Base-by-base conservation (phyloP, 169 alveolate species). In the Eimeria tenella region DNA sequence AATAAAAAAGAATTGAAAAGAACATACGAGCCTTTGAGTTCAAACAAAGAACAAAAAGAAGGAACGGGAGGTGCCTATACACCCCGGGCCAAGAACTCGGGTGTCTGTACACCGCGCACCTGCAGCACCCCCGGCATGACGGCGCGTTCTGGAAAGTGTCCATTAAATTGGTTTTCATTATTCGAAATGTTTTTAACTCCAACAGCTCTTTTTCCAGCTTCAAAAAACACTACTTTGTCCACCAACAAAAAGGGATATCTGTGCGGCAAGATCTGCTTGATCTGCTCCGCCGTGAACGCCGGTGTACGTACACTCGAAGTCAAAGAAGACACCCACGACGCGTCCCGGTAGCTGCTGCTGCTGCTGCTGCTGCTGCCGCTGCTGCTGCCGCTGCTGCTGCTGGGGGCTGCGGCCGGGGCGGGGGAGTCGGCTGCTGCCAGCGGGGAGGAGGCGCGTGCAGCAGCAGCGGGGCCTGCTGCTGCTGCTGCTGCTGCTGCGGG, bases 61-160 rank as follows among this genome's bases (percentile, higher is more conserved):
- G 2, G 42, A n/a, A n/a, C n/a, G n/a, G n/a, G 42, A 31, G 42
- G 4, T 31, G 42, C 42, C 42, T 31, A 31, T 31, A 31, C 42
- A 31, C 42, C 42, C 42, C 42, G 42, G 42, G 42, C 42, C 42
- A 31, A 31, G 2, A 31, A 31, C 2, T 2, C 4, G 4, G 42
- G 42, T 31, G 42, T 31, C 19, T 58, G 11, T 58, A 17, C 19
- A 10, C 77, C 11, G 31, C 77, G n/a, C n/a, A 68, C 77, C n/a
- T 68, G 93, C 62, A 96, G 81, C 23, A 96, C 97, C 15, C 97
- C 97, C 4, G 97, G 97, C 96, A 96, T 86, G 23, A 96, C 90
- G 8, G 96, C 94, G 55, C 96, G 74, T 52, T 81, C 77, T 5
- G 97, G 97, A 83, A 96, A 96, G 74, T 96, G 97, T 8, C 97